These are phyloP conservation scores for Sphagnum magellanicum DNA, from an alignment of 228 moss, liverwort and hornwort genomes.

Conservation along the genomic window DNA sequence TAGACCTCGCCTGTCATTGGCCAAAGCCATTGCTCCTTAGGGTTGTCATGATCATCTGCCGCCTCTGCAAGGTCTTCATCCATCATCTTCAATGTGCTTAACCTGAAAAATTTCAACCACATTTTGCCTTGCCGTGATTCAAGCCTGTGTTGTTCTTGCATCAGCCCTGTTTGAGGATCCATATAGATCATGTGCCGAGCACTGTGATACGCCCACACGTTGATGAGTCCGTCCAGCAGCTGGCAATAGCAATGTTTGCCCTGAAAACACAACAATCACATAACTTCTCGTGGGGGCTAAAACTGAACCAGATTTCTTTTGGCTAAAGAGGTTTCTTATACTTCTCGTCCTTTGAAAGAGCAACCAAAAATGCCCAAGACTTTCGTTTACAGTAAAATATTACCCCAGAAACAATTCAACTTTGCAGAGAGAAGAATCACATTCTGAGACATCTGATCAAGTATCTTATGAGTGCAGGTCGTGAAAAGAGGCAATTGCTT, in stretches of 20 bases:
- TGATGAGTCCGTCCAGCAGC: constrained; percentile 83
- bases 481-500: too few relatives aligned
- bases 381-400: too few relatives aligned
- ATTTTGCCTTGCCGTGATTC: constrained; percentile 59
- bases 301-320: too few relatives aligned
- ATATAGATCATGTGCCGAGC: constrained; percentile 74
- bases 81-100: constrained; percentile 57
- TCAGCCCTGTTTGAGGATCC: constrained; percentile 66
- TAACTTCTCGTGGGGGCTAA: too few relatives aligned
- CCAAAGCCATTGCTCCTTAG: constrained; percentile 72
- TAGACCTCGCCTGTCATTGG: constrained; percentile 90
- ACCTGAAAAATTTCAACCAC: constrained; percentile 73
- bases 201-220: constrained; percentile 97
- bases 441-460: too few relatives aligned
- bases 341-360: too few relatives aligned
- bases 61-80: constrained; percentile 93
- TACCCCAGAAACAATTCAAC: too few relatives aligned
- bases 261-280: constrained; percentile 17
- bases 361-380: too few relatives aligned
- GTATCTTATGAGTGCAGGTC: too few relatives aligned
- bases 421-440: too few relatives aligned
- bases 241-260: constrained; percentile 87
- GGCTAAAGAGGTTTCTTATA: too few relatives aligned
- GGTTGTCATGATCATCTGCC: constrained; percentile 61
- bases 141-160: constrained; percentile 73